phyloP scores from a whole-genome alignment of 495 filamentous ascomycete species.

The Aspergillus indologenus region DNA sequence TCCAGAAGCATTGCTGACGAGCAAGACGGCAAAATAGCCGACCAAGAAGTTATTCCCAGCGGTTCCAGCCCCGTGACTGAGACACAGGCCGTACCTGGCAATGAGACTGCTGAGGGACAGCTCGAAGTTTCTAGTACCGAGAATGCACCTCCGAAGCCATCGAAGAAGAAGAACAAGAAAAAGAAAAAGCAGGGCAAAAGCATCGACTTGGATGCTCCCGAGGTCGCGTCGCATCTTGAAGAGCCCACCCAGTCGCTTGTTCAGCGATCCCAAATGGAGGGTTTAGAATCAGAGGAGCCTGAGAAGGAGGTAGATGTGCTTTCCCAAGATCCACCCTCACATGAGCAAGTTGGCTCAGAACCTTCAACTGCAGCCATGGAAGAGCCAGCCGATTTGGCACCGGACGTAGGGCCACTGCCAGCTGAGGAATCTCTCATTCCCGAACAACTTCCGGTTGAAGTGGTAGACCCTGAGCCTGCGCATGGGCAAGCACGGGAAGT shows the following conservation, averaged over 20 bases:
- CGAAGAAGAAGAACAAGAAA: constrained; percentile 41
- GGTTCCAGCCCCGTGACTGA: neutral
- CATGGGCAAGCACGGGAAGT: no score
- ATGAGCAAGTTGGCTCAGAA: neutral
- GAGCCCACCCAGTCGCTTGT: constrained; percentile 7
- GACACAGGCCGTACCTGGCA: neutral
- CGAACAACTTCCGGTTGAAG: neutral
- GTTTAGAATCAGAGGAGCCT: neutral
- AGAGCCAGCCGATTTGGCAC: neutral
- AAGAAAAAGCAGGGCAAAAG: constrained; percentile 35
- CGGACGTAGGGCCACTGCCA: neutral
- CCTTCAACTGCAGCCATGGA: neutral
- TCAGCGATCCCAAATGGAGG: neutral
- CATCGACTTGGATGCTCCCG: constrained; percentile 17
- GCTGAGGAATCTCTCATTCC: neutral
- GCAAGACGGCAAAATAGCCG: neutral
- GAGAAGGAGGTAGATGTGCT: neutral
- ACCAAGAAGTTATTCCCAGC: neutral
- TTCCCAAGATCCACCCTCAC: neutral
- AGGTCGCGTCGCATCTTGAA: constrained; percentile 6
- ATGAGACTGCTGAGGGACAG: neutral
- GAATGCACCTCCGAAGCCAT: constrained; percentile 17
- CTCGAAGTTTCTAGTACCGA: constrained; percentile 19
- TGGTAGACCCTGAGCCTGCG: neutral
- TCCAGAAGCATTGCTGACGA: neutral